Base-by-base conservation (phyloP, 768 basidiomycete genomes). In the Xerocomellus intermedius region DNA sequence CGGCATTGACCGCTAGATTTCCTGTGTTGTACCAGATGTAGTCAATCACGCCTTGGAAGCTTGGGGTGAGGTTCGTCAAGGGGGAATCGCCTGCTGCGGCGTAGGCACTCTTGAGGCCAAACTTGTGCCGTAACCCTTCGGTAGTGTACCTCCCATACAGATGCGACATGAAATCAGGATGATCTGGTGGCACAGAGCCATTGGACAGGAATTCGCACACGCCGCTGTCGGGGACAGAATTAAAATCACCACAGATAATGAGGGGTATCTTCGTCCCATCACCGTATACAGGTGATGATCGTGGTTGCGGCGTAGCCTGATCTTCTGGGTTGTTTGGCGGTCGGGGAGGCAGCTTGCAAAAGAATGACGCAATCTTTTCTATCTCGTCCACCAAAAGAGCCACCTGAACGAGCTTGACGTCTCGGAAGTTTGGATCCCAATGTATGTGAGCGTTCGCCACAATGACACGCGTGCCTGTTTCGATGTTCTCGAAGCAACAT, bases 371-470 rank as follows among this genome's bases (percentile, higher is more conserved):
- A 49, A 92, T 85, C 80, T 94, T 96, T 76, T 94, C 90, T 19
- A 97, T 74, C 71, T 98, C 95, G 56, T 98, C 96, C 56, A 97
- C 76, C 45, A 98, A 77, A 58, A 98, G 79, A 5, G 93, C 95
- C n/a, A 82, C 83, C 68, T 99, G 97, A 7, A 98, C 94, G 60
- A 99, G 84, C 75, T 99, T 99, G 75, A 99, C 97, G 69, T 99
- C 97, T 48, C 91, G 77, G 75, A 84, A 97, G 47, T 82, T 82
- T 13, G 89, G 91, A 69, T 98, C 90, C 96, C 96, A 98, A 62
- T 87, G 83, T 54, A 98, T 83, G 69, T 99, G 97, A 7, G 85
- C 83, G 69, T 98, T 98, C 37, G 89, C 88, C 50, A 98, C 81
- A 64, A 98, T 82, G 53, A 97, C 74, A 16, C 96, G 86, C 13